phyloP scores from a whole-genome alignment of 805 yeast genomes.

The Geotrichum ghanense region DNA sequence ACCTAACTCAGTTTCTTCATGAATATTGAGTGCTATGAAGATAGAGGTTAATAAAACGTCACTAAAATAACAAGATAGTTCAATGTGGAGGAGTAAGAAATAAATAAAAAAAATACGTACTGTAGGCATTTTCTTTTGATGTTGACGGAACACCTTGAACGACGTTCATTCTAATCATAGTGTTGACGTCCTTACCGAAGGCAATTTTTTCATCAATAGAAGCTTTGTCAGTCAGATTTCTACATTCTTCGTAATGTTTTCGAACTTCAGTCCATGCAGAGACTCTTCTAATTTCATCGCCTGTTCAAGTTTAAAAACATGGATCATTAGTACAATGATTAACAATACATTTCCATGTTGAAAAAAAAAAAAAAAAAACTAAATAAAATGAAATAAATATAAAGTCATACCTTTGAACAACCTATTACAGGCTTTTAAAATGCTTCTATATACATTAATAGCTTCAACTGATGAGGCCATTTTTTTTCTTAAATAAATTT shows the following conservation, averaged over 20 bases:
- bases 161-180: neutral
- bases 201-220: neutral
- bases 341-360: too few species aligned
- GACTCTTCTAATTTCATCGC: neutral
- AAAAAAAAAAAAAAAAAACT: too few species aligned
- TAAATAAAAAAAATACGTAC: neutral
- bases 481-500: too few species aligned
- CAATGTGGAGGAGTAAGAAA: neutral
- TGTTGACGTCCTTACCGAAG: neutral
- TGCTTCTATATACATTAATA: neutral
- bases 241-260: neutral
- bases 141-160: neutral
- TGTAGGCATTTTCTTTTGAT: neutral
- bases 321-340: too few species aligned
- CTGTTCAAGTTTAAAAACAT: too few species aligned
- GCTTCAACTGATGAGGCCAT: too few species aligned
- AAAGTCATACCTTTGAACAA: neutral
- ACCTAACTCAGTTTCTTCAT: conserved; percentile 75
- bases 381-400: neutral
- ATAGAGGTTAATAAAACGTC: too few species aligned
- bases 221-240: neutral
- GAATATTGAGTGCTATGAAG: conserved; percentile 53
- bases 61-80: too few species aligned
- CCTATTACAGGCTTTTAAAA: neutral
- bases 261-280: neutral